A percentile compares a stretch with the other conserved stretches of the same genome.
Conservation (phyloP, 208 protist genomes). For the Trypanosoma mega region DNA sequence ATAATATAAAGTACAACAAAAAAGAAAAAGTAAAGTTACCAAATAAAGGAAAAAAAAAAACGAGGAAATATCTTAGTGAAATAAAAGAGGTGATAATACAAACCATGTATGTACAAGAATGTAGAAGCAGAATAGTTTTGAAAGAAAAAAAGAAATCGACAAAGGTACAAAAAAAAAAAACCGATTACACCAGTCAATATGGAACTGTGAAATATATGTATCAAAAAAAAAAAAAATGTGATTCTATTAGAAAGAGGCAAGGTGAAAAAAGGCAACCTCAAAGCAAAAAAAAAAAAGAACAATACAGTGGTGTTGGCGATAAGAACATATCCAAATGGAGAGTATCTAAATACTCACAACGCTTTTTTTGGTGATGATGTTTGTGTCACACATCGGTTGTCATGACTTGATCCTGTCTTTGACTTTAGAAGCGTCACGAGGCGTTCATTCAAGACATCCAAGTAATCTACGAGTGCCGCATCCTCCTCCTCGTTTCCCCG, state of each 20-base stretch:
- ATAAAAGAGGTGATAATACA: conserved; percentile 4
- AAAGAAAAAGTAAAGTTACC: conserved; percentile 8
- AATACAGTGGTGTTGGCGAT: not conserved
- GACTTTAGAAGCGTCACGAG: conserved; percentile 7
- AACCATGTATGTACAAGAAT: conserved; percentile 13
- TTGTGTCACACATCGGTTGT: no score
- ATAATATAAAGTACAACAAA: conserved; percentile 1
- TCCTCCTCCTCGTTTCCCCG: conserved; percentile 34
- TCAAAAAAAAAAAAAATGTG: not conserved
- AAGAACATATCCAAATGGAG: no score
- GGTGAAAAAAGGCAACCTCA: not conserved
- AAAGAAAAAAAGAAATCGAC: not conserved
- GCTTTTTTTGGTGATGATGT: no score
- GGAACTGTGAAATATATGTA: no score
- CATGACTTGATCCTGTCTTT: conserved; percentile 9
- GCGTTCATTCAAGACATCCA: conserved; percentile 28
- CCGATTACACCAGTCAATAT: conserved; percentile 1
- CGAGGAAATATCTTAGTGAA: not conserved
- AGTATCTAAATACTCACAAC: no score
- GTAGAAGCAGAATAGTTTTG: no score
- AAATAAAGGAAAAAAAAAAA: not conserved
- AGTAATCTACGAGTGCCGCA: conserved; percentile 33
- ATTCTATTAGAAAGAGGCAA: not conserved
- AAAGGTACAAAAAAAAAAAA: not conserved
- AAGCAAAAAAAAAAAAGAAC: not conserved